Evolutionary conservation across 2,329 filamentous ascomycete species (phyloP), one percentile per base, ranked within the genome.

Genomic region (Hirsutella thompsonii): DNA sequence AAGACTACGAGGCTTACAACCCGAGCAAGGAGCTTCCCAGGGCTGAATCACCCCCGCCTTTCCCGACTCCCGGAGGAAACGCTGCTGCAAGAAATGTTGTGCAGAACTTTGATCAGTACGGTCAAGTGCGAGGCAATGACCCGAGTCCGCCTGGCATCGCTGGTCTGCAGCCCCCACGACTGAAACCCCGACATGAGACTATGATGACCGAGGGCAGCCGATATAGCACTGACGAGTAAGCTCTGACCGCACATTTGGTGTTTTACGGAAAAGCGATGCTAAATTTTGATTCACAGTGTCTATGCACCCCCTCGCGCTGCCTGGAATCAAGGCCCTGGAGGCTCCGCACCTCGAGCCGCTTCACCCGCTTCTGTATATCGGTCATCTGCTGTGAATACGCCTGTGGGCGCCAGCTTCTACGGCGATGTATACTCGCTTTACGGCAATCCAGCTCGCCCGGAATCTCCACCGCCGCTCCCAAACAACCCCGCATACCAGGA

Each of bases 391-490:
- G 52, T 52, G 33, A 55, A 53, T 39, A 50, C 49, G 8, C 55
- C 50, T 18, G 46, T 50, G 45, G 58, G 48, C 38, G 64, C 54
- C 51, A 63, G 73, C 46, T 96, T 96, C 62, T 94, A 93, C 55
- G 92, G 96, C 68, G 90, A 96, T 57, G 78, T 94, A 11, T 88
- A 94, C 49, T 88, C 90, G 36, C 83, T 80, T 42, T 96, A 95
- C 54, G 83, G 79, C 28, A 72, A 46, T 39, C 59, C 61, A 40
- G 49, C 45, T 45, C 56, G 45, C 42, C 52, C 37, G 44, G 56
- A 41, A 45, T 49, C 52, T 10, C 45, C 50, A 37, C 21, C 36
- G 23, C 52, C 52, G 19, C 51, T 55, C 19, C 52, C 55, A 8
- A 46, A 64, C 40, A 63, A 66, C 37, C 54, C 54, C 28, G 70